Evolutionary conservation across 768 basidiomycete genomes (phyloP).

Genomic region (Cantharellus cinnabarinus): DNA sequence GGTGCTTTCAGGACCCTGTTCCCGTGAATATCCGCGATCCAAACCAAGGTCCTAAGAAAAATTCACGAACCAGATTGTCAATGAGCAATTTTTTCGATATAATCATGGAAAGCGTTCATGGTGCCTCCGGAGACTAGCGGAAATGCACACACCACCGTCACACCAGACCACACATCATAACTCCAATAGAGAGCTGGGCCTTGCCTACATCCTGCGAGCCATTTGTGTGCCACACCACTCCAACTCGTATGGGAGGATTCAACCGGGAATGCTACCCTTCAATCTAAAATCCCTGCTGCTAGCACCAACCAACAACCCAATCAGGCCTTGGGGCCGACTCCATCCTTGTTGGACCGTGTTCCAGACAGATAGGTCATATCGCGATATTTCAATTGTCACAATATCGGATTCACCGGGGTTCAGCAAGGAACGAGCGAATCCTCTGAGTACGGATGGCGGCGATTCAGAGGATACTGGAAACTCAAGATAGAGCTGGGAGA

Average conservation of each 20-base stretch:
- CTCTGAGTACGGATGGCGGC: conserved; percentile 11
- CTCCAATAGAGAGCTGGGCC: too few relatives aligned
- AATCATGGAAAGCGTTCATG: too few relatives aligned
- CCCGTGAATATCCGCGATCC: too few relatives aligned
- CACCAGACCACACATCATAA: too few relatives aligned
- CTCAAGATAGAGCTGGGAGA: conserved; percentile 11
- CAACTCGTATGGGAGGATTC: neutral
- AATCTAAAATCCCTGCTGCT: conserved; percentile 5
- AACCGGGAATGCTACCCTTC: neutral
- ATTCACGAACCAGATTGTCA: too few relatives aligned
- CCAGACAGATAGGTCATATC: conserved; percentile 8
- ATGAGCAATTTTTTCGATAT: too few relatives aligned
- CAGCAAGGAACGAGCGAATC: conserved; percentile 10
- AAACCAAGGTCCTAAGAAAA: too few relatives aligned
- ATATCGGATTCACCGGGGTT: conserved; percentile 6
- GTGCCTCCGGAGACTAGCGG: too few relatives aligned
- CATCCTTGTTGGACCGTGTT: conserved; percentile 6
- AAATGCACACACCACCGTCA: too few relatives aligned
- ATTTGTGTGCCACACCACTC: too few relatives aligned
- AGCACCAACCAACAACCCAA: conserved; percentile 3
- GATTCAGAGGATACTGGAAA: conserved; percentile 7
- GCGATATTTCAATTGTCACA: conserved; percentile 2
- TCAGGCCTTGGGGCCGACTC: conserved; percentile 1
- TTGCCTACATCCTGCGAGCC: too few relatives aligned
- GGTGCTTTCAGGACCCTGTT: too few relatives aligned